These are phyloP conservation scores for Condylostoma magnum DNA, from an alignment of 169 alveolate species.

Conservation along the genomic window DNA sequence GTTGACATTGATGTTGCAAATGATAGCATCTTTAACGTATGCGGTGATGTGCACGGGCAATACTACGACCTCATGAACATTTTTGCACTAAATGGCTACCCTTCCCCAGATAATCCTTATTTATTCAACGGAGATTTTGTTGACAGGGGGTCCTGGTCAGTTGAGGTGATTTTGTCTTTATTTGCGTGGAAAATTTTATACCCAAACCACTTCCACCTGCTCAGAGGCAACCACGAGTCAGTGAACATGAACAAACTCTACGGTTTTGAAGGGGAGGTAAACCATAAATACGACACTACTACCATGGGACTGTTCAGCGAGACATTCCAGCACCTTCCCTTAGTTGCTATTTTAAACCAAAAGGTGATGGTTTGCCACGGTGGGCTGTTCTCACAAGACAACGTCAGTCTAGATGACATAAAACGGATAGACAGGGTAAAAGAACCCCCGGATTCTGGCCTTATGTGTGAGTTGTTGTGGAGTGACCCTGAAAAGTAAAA, in stretches of 20 bases:
- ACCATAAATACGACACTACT: constrained; percentile 94
- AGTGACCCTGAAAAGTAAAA: constrained; percentile 95
- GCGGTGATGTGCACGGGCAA: constrained; percentile 99
- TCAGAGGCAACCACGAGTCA: constrained; percentile 99
- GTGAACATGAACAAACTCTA: constrained; percentile 95
- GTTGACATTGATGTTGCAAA: constrained; percentile 86
- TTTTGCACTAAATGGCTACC: constrained; percentile 95
- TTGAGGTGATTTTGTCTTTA: constrained; percentile 90
- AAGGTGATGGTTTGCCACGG: constrained; percentile 98
- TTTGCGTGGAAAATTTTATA: constrained; percentile 90
- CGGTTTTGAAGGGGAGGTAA: constrained; percentile 99
- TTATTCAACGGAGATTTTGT: constrained; percentile 99
- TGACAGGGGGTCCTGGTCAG: constrained; percentile 99
- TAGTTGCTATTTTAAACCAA: constrained; percentile 94
- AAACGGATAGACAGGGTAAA: constrained; percentile 89
- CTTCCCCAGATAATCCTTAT: constrained; percentile 95
- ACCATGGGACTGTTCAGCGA: constrained; percentile 91
- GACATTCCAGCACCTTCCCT: constrained; percentile 96
- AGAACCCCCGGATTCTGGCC: constrained; percentile 95
- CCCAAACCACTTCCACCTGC: constrained; percentile 95
- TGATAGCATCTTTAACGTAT: constrained; percentile 94
- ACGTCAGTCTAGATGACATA: constrained; percentile 93
- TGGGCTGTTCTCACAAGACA: constrained; percentile 94
- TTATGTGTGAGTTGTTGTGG: constrained; percentile 97
- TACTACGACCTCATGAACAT: constrained; percentile 97